Percentiles rank a stretch among this genome's conserved stretches.
phyloP scores from a whole-genome alignment of 768 basidiomycete species.

The Brasilioporus rufonigricans region DNA sequence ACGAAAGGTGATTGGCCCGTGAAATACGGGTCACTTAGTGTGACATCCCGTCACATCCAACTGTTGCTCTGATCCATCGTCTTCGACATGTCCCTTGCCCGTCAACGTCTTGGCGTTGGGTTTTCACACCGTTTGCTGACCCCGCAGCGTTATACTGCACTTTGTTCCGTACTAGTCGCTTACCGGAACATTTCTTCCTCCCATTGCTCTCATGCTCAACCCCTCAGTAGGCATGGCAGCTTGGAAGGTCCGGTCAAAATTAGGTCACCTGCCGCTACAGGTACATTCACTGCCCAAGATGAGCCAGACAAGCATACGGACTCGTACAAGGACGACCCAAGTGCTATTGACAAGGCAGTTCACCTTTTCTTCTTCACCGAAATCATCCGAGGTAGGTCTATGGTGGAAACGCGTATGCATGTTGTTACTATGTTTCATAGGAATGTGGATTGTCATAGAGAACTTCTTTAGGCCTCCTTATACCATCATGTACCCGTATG shows the following conservation, averaged over 20 bases:
- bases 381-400: constrained; percentile 83
- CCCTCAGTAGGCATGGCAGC: constrained; percentile 10
- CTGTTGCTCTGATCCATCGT: constrained; percentile 15
- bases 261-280: constrained; percentile 35
- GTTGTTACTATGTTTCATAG: constrained; percentile 40
- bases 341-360: constrained; percentile 93
- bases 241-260: constrained; percentile 26
- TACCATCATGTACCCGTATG: constrained; percentile 97
- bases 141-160: constrained; percentile 24
- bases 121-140: constrained; percentile 45
- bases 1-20: constrained; percentile 26
- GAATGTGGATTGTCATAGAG: constrained; percentile 97
- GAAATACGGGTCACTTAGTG: constrained; percentile 21
- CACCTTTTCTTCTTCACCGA: constrained; percentile 99
- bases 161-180: constrained; percentile 39
- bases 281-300: constrained; percentile 33
- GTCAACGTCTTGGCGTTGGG: constrained; percentile 50
- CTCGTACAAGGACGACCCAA: constrained; percentile 76
- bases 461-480: constrained; percentile 94
- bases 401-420: not conserved
- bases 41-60: constrained; percentile 28
- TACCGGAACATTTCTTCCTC: constrained; percentile 40
- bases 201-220: constrained; percentile 22
- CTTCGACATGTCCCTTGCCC: constrained; percentile 53
- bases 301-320: constrained; percentile 55